Evolutionary conservation across 306 rosid species (phyloP), one percentile per base, ranked within the genome.

Genomic region (Quercus aquifolioides): DNA sequence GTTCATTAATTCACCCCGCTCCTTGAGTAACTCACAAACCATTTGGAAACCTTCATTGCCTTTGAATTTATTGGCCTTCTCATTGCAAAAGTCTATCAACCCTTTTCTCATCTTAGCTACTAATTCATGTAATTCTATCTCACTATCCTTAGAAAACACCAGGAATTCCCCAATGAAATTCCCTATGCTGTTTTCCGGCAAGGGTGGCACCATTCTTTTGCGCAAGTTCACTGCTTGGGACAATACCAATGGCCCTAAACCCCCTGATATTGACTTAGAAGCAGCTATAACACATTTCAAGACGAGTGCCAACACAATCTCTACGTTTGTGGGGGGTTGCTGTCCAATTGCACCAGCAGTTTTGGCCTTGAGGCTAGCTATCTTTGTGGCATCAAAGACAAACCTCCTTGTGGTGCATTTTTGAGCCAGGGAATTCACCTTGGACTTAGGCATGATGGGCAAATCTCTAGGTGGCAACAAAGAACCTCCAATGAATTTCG

Each of bases 301-400:
- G 5, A 76, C 46, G 5, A 46, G 73, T 8, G 51, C 46, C 7
- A 64, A 11, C 46, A 76, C 73, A 8, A 28, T 71, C 14, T 76
- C 79, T n/a, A 63, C 73, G n/a, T 71, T n/a, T 1, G 73, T 41
- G 59, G 19, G 59, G 26, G 15, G 4, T 49, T 1, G 3, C 19
- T 38, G 17, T 2, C 51, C 49, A 28, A 51, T 56, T 51, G 41
- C 30, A 18, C 14, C 11, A 26, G n/a, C 6, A 49, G 9, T 52
- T 60, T 57, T 57, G 19, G 57, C 12, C 18, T 76, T 62, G 18
- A 81, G 81, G 35, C 31, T 19, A 5, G 25, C 70, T 6, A 71
- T 18, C 51, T 76, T 81, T 4, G 81, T 25, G 10, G 26, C 55
- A 4, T 71, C 59, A 28, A 81, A 81, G 31, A 81, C 60, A 1